Conservation (phyloP, 768 basidiomycete genomes). For the Podaxis sp. region DNA sequence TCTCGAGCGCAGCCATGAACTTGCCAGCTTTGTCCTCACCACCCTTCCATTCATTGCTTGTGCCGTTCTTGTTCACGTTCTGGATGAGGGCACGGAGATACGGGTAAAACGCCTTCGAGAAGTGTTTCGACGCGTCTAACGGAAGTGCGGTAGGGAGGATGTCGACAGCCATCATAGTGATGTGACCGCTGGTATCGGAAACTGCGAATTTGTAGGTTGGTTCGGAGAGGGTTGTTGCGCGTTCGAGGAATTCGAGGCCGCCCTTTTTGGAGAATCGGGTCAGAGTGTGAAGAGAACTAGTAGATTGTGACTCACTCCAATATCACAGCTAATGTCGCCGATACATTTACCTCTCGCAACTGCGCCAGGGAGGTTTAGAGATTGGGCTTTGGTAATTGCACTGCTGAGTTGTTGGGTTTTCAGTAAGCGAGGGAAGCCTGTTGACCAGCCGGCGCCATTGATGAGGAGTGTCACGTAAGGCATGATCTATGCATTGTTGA, state of each 20-base stretch:
- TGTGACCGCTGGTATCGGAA: constrained; percentile 41
- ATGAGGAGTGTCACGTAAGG: constrained; percentile 82
- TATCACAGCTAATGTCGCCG: constrained; percentile 88
- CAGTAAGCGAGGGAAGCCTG: constrained; percentile 76
- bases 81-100: constrained; percentile 61
- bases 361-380: constrained; percentile 28
- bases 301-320: constrained; percentile 42
- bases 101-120: constrained; percentile 60
- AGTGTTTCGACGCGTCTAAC: constrained; percentile 74
- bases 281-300: not conserved
- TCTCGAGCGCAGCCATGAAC: constrained; percentile 45
- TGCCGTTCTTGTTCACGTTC: constrained; percentile 13
- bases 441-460: constrained; percentile 84
- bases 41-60: not conserved
- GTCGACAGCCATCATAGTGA: constrained; percentile 85
- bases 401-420: constrained; percentile 54
- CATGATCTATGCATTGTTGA: constrained; percentile 49
- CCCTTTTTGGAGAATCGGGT: constrained; percentile 41
- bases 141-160: constrained; percentile 87
- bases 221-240: constrained; percentile 70
- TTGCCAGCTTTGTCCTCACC: constrained; percentile 14
- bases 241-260: constrained; percentile 77
- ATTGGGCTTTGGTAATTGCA: constrained; percentile 44
- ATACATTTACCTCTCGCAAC: constrained; percentile 63
- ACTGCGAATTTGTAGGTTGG: constrained; percentile 63